These are phyloP conservation scores for Brassica napus DNA, from an alignment of 345 rosid species.

Conservation along the genomic window Da-Ae NC_063449.1:33184001-33184500, in stretches of 20 bases:
- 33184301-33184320: background rate
- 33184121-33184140: background rate
- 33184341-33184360: background rate
- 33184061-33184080: slow-evolving; percentile 56
- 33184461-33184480: background rate
- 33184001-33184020: slow-evolving; percentile 62
- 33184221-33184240: background rate
- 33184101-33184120: background rate
- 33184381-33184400: background rate
- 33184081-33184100: slow-evolving; percentile 18
- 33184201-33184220: background rate
- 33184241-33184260: background rate
- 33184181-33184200: background rate
- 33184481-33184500: background rate
- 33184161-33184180: background rate
- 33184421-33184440: background rate
- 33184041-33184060: slow-evolving; percentile 80
- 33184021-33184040: slow-evolving; percentile 68
- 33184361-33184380: background rate
- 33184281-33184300: background rate
- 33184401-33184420: background rate
- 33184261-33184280: background rate
- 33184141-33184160: background rate
- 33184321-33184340: background rate
- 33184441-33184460: background rate